Evolutionary conservation across 495 filamentous ascomycete species (phyloP).

Genomic region (Trichoderma virens): DNA sequence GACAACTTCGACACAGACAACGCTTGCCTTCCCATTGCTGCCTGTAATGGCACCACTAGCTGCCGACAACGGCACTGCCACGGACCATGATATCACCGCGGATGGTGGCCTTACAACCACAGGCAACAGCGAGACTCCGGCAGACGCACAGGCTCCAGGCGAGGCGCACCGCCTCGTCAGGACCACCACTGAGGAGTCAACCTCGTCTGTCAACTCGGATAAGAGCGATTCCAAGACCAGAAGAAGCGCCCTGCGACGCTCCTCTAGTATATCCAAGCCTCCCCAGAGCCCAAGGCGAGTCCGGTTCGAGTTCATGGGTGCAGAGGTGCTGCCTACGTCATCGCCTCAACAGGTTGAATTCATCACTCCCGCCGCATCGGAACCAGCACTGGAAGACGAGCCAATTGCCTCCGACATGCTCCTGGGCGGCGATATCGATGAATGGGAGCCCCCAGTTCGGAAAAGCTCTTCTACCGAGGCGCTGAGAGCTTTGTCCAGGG

Average conservation of each 20-base stretch:
- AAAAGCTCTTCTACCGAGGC: slow-evolving; percentile 21
- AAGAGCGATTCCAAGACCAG: slow-evolving; percentile 30
- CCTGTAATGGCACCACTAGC: not conserved
- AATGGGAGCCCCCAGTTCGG: slow-evolving; percentile 9
- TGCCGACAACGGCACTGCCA: slow-evolving; percentile 8
- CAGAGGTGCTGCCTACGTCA: slow-evolving; percentile 44
- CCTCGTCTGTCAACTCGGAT: slow-evolving; percentile 36
- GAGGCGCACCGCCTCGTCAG: slow-evolving; percentile 6
- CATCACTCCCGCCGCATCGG: slow-evolving; percentile 15
- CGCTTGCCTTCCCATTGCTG: not conserved
- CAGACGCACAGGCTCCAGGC: not conserved
- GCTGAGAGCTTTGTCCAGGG: slow-evolving; percentile 20
- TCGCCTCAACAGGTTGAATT: slow-evolving; percentile 28
- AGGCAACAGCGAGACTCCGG: not conserved
- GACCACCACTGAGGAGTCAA: slow-evolving; percentile 26
- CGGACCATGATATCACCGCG: not conserved
- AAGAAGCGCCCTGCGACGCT: slow-evolving; percentile 43
- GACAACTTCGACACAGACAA: not conserved
- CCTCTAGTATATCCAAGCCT: slow-evolving; percentile 31
- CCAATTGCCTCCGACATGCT: slow-evolving; percentile 17
- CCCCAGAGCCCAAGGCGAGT: slow-evolving; percentile 45
- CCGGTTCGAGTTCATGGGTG: slow-evolving; percentile 44
- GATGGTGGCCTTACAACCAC: slow-evolving; percentile 2
- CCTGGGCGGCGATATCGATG: slow-evolving; percentile 19
- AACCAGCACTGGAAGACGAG: slow-evolving; percentile 19